phyloP scores from a whole-genome alignment of 2,329 filamentous ascomycete species.

The Allantophomopsis cytisporea region DNA sequence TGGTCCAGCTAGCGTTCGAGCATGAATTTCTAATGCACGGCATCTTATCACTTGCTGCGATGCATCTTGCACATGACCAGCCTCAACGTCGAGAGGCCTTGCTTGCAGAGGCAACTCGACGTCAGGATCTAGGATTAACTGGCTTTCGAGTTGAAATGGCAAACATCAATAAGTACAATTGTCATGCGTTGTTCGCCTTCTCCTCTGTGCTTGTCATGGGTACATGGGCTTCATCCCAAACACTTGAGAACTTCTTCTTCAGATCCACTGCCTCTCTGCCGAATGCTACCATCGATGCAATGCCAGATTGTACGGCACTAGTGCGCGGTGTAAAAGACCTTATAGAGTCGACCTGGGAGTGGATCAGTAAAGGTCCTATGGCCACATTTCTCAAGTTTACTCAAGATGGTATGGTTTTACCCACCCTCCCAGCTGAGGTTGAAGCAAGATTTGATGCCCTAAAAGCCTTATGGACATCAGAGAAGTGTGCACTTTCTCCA shows the following conservation, averaged over 20 bases:
- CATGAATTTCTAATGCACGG: constrained; percentile 22
- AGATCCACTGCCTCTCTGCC: neutral
- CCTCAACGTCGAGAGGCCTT: constrained; percentile 4
- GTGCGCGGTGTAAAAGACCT: neutral
- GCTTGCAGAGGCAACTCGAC: neutral
- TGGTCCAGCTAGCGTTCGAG: constrained; percentile 11
- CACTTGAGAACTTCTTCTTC: neutral
- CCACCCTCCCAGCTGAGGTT: no score
- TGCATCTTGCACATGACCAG: constrained; percentile 18
- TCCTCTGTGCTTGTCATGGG: constrained; percentile 19
- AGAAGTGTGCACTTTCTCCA: no score
- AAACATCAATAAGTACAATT: constrained; percentile 23
- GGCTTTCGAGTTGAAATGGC: constrained; percentile 26
- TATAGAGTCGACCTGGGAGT: neutral
- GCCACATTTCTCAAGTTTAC: neutral
- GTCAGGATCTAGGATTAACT: constrained; percentile 8
- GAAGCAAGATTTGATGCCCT: no score
- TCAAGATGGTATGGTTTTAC: no score
- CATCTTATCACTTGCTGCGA: constrained; percentile 19
- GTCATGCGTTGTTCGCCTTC: constrained; percentile 18
- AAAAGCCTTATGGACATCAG: no score
- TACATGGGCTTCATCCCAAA: constrained; percentile 11
- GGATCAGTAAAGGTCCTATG: neutral
- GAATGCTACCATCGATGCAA: neutral
- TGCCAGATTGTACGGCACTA: neutral